Evolutionary conservation across 768 basidiomycete species (phyloP).

Genomic region (Pleurotus ostreatus): DNA sequence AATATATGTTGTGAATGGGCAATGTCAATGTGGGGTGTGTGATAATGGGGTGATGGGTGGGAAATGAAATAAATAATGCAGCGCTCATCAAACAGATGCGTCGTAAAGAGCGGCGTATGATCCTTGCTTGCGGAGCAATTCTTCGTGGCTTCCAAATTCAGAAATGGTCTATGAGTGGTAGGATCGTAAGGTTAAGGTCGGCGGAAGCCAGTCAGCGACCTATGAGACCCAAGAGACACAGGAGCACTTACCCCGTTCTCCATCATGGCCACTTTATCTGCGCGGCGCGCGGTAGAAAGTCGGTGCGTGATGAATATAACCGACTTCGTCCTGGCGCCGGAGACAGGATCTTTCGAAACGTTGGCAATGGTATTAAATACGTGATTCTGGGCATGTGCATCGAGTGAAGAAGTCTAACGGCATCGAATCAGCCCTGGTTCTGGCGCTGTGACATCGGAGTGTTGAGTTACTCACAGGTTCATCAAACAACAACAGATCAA

Average conservation of each 20-base stretch:
- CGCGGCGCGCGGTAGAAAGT: constrained; percentile 74
- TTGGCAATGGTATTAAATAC: constrained; percentile 74
- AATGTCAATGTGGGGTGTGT: constrained; percentile 3
- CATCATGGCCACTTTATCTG: constrained; percentile 88
- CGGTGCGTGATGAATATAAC: constrained; percentile 84
- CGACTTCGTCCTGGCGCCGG: constrained; percentile 60
- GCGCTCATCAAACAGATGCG: constrained; percentile 49
- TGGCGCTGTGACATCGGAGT: constrained; percentile 2
- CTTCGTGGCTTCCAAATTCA: constrained; percentile 74
- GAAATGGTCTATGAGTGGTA: constrained; percentile 50
- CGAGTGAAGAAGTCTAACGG: constrained; percentile 70
- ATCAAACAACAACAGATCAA: constrained; percentile 81
- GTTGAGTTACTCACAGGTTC: constrained; percentile 58
- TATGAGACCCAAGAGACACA: constrained; percentile 6
- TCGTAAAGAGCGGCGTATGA: constrained; percentile 67
- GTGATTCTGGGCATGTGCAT: constrained; percentile 75
- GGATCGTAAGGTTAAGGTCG: neutral
- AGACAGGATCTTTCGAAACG: constrained; percentile 49
- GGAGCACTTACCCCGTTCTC: constrained; percentile 53
- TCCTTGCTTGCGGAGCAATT: constrained; percentile 55
- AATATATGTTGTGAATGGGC: neutral
- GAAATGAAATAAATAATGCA: neutral
- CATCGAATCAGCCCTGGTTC: neutral
- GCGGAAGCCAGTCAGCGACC: constrained; percentile 7
- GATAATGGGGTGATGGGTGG: neutral